These are phyloP conservation scores for Malania oleifera DNA, from an alignment of 164 flowering plant genomes.

Conservation along the genomic window DNA sequence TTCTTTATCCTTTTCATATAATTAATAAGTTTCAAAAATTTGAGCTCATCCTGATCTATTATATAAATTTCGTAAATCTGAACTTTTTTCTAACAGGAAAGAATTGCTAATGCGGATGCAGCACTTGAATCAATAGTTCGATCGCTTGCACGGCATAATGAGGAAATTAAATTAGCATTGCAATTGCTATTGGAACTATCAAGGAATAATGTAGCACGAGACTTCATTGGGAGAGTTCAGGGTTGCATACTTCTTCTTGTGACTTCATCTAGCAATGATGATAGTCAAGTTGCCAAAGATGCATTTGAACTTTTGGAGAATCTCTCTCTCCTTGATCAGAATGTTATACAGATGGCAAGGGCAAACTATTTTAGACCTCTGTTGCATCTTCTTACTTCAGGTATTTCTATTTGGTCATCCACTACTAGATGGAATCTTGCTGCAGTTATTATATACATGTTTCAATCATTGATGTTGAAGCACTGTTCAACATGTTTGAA, in stretches of 20 bases:
- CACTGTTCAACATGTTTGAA: too few species aligned
- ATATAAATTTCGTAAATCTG: background rate
- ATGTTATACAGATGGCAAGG: conserved; percentile 66
- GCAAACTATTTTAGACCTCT: conserved; percentile 63
- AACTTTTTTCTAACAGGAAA: conserved; percentile 40
- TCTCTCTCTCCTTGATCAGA: conserved; percentile 54
- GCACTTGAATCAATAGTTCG: conserved; percentile 47
- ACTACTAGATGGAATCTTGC: background rate
- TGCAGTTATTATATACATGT: too few species aligned
- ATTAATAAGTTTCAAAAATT: too few species aligned
- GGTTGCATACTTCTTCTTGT: conserved; percentile 69
- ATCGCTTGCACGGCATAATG: conserved; percentile 51
- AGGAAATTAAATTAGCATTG: conserved; percentile 58
- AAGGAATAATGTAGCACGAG: conserved; percentile 22
- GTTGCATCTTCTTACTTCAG: conserved; percentile 55
- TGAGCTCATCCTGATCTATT: too few species aligned
- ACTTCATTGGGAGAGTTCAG: conserved; percentile 49
- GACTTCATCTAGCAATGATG: conserved; percentile 44
- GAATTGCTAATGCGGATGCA: conserved; percentile 35
- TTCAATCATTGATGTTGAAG: too few species aligned
- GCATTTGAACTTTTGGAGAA: conserved; percentile 53
- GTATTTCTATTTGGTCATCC: conserved; percentile 18
- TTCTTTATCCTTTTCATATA: too few species aligned
- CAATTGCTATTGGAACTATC: conserved; percentile 59
- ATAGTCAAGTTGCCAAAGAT: conserved; percentile 44